A percentile compares a stretch with the other conserved stretches of the same genome.
Conservation (phyloP, 371 early-diverging fungal species). For the Actinomucor elegans region DNA sequence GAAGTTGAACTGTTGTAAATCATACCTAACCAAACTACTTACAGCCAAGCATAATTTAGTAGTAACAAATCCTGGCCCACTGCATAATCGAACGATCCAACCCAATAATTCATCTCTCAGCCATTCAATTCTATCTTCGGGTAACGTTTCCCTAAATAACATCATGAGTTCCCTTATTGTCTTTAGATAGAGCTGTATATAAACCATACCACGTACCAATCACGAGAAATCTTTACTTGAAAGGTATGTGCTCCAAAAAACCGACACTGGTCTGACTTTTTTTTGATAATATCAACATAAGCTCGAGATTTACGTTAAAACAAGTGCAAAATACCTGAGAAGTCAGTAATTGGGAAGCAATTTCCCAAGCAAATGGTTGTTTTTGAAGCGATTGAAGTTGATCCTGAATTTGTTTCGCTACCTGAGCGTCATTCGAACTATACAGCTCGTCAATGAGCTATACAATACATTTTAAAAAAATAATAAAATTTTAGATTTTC, state of each 20-base stretch:
- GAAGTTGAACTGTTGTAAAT: background rate
- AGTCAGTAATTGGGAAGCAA: constrained; percentile 64
- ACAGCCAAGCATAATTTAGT: constrained; percentile 79
- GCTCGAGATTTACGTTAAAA: background rate
- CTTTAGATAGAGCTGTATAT: too few relatives aligned
- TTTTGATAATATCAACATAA: background rate
- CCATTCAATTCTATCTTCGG: constrained; percentile 60
- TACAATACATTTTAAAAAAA: background rate
- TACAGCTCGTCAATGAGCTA: constrained; percentile 51
- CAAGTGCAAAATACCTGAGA: constrained; percentile 38
- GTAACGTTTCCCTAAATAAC: constrained; percentile 58
- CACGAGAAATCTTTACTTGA: constrained; percentile 76
- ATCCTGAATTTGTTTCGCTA: constrained; percentile 62
- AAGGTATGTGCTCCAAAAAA: constrained; percentile 89
- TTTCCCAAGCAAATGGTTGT: constrained; percentile 73
- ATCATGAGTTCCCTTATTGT: background rate
- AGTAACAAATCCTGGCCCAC: constrained; percentile 65
- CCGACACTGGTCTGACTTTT: constrained; percentile 63
- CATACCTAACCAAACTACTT: constrained; percentile 2
- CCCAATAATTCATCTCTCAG: constrained; percentile 62
- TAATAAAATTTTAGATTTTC: background rate
- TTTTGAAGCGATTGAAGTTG: constrained; percentile 71
- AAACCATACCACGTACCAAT: constrained; percentile 57
- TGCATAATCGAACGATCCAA: constrained; percentile 60
- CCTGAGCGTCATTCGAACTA: constrained; percentile 37